Conservation (phyloP, 352 stramenopile species). For the Phytophthora crassamura region DNA sequence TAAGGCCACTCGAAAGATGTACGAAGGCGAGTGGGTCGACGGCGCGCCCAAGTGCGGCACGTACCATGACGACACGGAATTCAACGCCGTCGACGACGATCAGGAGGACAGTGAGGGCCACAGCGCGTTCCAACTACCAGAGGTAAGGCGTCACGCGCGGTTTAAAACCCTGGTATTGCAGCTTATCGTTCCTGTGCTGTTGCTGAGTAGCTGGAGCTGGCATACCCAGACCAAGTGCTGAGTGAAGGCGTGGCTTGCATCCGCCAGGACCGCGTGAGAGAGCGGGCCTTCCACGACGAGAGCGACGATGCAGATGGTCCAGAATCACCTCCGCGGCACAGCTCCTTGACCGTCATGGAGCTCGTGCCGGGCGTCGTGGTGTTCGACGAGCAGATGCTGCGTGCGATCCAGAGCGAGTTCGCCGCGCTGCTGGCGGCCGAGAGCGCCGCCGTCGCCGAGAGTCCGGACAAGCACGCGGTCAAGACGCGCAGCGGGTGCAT, state of each 20-base stretch:
- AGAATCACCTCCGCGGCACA: background rate
- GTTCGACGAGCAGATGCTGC: slow-evolving; percentile 69
- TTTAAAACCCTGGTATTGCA: background rate
- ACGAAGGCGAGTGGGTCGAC: slow-evolving; percentile 91
- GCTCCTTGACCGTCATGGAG: slow-evolving; percentile 18
- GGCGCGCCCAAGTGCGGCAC: slow-evolving; percentile 79
- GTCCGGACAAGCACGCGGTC: slow-evolving; percentile 11
- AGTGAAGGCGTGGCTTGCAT: slow-evolving; percentile 74
- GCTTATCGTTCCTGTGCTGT: slow-evolving; percentile 3
- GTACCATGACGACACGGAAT: slow-evolving; percentile 54
- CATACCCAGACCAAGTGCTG: slow-evolving; percentile 73
- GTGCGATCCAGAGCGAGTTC: slow-evolving; percentile 64
- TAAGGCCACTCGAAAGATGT: slow-evolving; percentile 82
- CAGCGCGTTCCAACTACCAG: slow-evolving; percentile 71
- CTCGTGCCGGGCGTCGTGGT: slow-evolving; percentile 45
- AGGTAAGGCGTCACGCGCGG: slow-evolving; percentile 32
- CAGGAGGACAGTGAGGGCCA: slow-evolving; percentile 35
- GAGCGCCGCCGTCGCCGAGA: slow-evolving; percentile 23
- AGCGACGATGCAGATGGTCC: slow-evolving; percentile 18
- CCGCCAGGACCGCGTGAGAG: slow-evolving; percentile 66
- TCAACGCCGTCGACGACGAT: slow-evolving; percentile 41
- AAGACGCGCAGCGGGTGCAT: slow-evolving; percentile 53
- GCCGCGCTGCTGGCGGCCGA: slow-evolving; percentile 41
- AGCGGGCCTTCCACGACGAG: slow-evolving; percentile 49
- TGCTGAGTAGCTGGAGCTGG: slow-evolving; percentile 66